A percentile compares a stretch with the other conserved stretches of the same genome.
Evolutionary conservation across 164 flowering plant species (phyloP).

Genomic region (Pachysandra terminalis): DNA sequence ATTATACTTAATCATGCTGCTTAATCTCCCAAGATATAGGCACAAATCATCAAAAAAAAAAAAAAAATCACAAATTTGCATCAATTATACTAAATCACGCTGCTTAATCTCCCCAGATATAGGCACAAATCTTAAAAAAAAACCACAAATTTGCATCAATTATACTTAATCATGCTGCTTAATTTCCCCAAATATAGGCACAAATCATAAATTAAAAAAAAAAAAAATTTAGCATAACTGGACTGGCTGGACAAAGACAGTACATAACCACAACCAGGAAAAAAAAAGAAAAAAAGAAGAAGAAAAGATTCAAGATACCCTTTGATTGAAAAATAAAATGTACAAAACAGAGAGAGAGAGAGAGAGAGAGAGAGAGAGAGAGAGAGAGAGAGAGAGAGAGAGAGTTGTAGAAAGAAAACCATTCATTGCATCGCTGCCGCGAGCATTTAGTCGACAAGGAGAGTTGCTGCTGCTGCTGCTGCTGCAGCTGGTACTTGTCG

Average conservation of each 20-base stretch:
- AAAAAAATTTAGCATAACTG: too few relatives aligned
- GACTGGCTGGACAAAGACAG: too few relatives aligned
- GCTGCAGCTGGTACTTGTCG: slow-evolving; percentile 18
- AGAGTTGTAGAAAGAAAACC: slow-evolving; percentile 34
- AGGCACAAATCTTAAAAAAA: too few relatives aligned
- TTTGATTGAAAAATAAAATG: background rate
- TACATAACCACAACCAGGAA: too few relatives aligned
- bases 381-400: background rate
- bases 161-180: background rate
- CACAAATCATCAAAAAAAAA: too few relatives aligned
- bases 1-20: too few relatives aligned
- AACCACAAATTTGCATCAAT: too few relatives aligned
- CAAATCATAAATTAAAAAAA: background rate
- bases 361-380: background rate
- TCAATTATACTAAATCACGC: too few relatives aligned
- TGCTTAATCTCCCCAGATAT: too few relatives aligned
- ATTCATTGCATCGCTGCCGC: slow-evolving; percentile 55
- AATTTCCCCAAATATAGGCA: background rate
- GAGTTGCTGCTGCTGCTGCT: slow-evolving; percentile 36
- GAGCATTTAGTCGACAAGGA: slow-evolving; percentile 45
- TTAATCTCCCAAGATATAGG: too few relatives aligned
- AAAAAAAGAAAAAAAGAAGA: background rate
- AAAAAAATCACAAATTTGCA: too few relatives aligned
- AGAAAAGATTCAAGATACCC: background rate
- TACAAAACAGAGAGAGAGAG: background rate